phyloP scores from a whole-genome alignment of 345 rosid genomes.

The Salix arbutifolia region DNA sequence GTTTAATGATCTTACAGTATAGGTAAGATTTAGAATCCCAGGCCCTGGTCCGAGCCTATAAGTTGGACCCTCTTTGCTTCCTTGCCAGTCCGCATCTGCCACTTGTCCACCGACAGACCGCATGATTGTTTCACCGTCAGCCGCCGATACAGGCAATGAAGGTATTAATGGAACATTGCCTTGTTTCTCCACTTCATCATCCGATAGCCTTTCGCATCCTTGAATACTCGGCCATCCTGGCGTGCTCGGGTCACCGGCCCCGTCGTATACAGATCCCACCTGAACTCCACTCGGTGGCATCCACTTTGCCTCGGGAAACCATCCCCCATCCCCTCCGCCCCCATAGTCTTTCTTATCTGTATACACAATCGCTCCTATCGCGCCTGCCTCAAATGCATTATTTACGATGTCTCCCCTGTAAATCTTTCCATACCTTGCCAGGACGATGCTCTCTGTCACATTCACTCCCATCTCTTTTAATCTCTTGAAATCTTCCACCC shows the following conservation, averaged over 20 bases:
- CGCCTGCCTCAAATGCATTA: conserved; percentile 62
- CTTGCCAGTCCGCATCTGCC: conserved; percentile 60
- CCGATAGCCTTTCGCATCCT: conserved; percentile 67
- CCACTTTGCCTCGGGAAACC: conserved; percentile 66
- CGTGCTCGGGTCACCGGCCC: conserved; percentile 68
- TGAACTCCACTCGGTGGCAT: conserved; percentile 89
- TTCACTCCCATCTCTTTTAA: conserved; percentile 47
- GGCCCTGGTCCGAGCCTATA: conserved; percentile 81
- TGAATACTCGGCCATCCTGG: conserved; percentile 77
- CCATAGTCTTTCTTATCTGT: conserved; percentile 72
- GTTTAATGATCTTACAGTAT: conserved; percentile 39
- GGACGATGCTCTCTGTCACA: conserved; percentile 41
- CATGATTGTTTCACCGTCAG: conserved; percentile 64
- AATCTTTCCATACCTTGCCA: conserved; percentile 66
- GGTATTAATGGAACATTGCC: conserved; percentile 64
- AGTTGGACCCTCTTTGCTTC: conserved; percentile 47
- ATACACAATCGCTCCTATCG: conserved; percentile 56
- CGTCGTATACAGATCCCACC: conserved; percentile 64
- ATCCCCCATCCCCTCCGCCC: conserved; percentile 33
- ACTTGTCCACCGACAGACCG: conserved; percentile 46
- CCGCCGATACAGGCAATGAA: conserved; percentile 66
- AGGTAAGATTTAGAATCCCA: conserved; percentile 55
- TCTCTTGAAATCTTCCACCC: conserved; percentile 51
- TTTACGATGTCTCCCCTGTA: conserved; percentile 73
- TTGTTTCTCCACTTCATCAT: conserved; percentile 47